Conservation (phyloP, 768 basidiomycete genomes). For the Russula foetens region DNA sequence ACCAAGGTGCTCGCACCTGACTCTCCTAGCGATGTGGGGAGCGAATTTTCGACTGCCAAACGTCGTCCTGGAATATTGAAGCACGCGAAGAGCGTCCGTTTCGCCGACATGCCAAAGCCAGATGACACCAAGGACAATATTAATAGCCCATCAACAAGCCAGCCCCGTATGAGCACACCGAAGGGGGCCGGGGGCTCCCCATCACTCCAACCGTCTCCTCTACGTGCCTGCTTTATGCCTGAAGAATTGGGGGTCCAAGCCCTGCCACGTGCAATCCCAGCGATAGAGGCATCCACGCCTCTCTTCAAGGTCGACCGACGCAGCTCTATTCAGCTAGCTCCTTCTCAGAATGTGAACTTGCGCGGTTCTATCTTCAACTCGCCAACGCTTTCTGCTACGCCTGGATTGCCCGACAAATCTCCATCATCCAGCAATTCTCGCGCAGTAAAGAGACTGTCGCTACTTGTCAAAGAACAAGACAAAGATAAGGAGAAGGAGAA, state of each 20-base stretch:
- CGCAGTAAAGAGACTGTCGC: constrained; percentile 8
- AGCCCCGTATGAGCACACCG: background rate
- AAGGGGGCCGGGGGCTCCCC: background rate
- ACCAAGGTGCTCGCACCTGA: background rate
- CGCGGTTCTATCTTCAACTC: background rate
- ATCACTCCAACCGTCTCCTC: constrained; percentile 13
- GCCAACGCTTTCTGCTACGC: background rate
- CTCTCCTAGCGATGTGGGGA: background rate
- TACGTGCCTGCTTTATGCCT: constrained; percentile 7
- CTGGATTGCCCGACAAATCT: background rate
- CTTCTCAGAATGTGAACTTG: background rate
- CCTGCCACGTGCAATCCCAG: background rate
- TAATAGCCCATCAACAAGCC: background rate
- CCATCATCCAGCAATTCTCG: constrained; percentile 3
- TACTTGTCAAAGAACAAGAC: constrained; percentile 6
- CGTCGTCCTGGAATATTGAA: constrained; percentile 18
- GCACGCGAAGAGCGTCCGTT: constrained; percentile 19
- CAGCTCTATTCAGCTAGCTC: background rate
- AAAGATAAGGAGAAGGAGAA: constrained; percentile 18
- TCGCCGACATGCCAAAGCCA: constrained; percentile 12
- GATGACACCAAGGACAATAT: background rate
- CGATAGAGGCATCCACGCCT: background rate
- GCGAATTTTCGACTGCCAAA: background rate
- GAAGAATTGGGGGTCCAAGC: background rate
- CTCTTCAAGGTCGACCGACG: background rate